phyloP scores from a whole-genome alignment of 257 asterid genomes.

The Lavandula angustifolia region DNA sequence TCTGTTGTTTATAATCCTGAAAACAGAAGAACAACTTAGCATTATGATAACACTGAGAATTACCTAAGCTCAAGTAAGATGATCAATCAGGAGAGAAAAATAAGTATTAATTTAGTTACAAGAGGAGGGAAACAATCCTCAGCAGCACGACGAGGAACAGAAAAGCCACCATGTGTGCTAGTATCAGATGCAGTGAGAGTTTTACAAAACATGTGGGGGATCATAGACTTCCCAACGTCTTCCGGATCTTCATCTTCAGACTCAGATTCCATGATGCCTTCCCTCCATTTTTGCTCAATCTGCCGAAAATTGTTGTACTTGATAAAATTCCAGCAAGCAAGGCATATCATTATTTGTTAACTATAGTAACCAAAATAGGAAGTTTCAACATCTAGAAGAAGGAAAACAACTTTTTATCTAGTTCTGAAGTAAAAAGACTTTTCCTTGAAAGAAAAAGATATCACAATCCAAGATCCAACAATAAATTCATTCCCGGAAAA shows the following conservation, averaged over 20 bases:
- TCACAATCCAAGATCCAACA: constrained; percentile 9
- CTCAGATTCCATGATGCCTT: constrained; percentile 56
- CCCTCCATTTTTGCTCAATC: constrained; percentile 68
- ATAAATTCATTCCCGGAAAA: constrained; percentile 18
- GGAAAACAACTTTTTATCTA: background rate
- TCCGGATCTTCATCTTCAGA: constrained; percentile 63
- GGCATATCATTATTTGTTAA: background rate
- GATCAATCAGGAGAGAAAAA: no score
- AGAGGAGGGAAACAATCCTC: constrained; percentile 97
- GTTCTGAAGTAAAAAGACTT: background rate
- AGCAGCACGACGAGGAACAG: constrained; percentile 98
- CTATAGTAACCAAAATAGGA: constrained; percentile 17
- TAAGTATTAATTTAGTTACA: constrained; percentile 41
- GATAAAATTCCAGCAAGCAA: constrained; percentile 19
- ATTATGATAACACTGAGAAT: background rate
- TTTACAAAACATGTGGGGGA: constrained; percentile 96
- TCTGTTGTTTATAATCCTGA: constrained; percentile 88
- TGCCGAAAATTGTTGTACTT: constrained; percentile 29
- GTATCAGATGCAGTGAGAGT: constrained; percentile 98
- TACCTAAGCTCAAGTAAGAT: background rate
- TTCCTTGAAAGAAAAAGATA: constrained; percentile 16
- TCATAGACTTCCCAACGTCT: constrained; percentile 51
- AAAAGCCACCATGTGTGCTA: constrained; percentile 98
- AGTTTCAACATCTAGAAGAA: constrained; percentile 7
- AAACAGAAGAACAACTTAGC: constrained; percentile 16